phyloP scores from a whole-genome alignment of 495 filamentous ascomycete species.

The Penicillium coprophilum region DNA sequence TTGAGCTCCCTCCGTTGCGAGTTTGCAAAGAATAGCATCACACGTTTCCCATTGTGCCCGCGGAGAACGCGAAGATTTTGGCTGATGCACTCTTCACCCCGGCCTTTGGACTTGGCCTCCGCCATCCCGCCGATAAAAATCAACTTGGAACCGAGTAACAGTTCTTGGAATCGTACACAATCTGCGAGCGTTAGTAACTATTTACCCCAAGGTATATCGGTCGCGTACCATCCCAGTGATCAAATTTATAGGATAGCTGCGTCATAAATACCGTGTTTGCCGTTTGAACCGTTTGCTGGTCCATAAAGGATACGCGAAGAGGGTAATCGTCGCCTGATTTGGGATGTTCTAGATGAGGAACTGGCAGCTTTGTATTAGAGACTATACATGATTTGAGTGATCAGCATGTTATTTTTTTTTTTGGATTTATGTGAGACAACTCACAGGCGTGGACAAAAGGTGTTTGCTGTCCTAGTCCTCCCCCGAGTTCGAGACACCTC shows the following conservation, averaged over 20 bases:
- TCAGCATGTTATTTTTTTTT: neutral
- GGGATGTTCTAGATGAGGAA: constrained; percentile 49
- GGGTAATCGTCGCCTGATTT: constrained; percentile 36
- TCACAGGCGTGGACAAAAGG: constrained; percentile 46
- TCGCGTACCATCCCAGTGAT: constrained; percentile 43
- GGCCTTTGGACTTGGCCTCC: constrained; percentile 48
- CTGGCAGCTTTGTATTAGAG: constrained; percentile 40
- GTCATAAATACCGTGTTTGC: constrained; percentile 43
- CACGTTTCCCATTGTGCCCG: constrained; percentile 36
- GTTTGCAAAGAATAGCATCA: constrained; percentile 48
- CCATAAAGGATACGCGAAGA: constrained; percentile 45
- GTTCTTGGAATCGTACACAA: constrained; percentile 46
- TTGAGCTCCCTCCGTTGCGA: constrained; percentile 44
- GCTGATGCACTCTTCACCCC: constrained; percentile 51
- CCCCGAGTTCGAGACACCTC: constrained; percentile 43
- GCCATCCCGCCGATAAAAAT: constrained; percentile 47
- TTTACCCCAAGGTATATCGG: neutral
- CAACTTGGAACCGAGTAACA: constrained; percentile 42
- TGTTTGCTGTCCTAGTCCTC: constrained; percentile 40
- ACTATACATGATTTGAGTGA: constrained; percentile 26
- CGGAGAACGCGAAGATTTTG: constrained; percentile 49
- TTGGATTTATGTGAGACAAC: constrained; percentile 12
- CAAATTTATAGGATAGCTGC: constrained; percentile 47
- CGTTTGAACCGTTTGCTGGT: constrained; percentile 47
- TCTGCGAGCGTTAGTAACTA: constrained; percentile 25